These are phyloP conservation scores for Platanthera zijinensis DNA, from an alignment of 106 monocot genomes.

Conservation along the genomic window DNA sequence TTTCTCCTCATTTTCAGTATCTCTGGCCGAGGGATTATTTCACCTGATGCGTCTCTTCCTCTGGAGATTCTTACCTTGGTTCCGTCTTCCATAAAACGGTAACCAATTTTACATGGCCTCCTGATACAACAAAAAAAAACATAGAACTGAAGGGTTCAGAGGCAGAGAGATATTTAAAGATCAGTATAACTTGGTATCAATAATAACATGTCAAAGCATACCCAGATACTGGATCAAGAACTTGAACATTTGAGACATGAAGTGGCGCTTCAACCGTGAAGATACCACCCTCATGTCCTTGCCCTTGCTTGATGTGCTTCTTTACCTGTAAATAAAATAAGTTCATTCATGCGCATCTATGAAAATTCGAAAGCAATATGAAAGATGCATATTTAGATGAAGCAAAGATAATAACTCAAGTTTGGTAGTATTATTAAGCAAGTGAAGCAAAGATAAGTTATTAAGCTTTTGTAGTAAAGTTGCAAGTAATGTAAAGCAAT, in stretches of 20 bases:
- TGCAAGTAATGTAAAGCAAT: too few species aligned
- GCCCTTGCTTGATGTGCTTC: slow-evolving; percentile 95
- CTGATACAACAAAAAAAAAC: slow-evolving; percentile 22
- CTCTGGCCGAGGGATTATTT: slow-evolving; percentile 86
- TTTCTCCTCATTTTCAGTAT: slow-evolving; percentile 74
- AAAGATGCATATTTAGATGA: too few species aligned
- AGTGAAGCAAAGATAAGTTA: too few species aligned
- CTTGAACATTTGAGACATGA: slow-evolving; percentile 96
- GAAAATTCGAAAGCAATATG: too few species aligned
- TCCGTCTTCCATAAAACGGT: slow-evolving; percentile 80
- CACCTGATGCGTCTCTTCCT: slow-evolving; percentile 71
- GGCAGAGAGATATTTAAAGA: background rate
- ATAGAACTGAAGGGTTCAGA: background rate
- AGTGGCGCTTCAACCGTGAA: slow-evolving; percentile 87
- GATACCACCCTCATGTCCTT: slow-evolving; percentile 89
- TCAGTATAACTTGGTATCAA: background rate
- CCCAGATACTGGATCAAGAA: slow-evolving; percentile 86
- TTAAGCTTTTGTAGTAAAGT: too few species aligned
- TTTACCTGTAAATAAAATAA: slow-evolving; percentile 50
- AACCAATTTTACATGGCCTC: slow-evolving; percentile 85
- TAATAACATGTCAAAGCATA: slow-evolving; percentile 23
- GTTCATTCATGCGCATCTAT: too few species aligned
- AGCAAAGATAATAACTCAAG: too few species aligned
- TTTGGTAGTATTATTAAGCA: too few species aligned
- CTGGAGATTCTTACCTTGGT: slow-evolving; percentile 78